Evolutionary conservation across 108 stramenopile species (phyloP).

Genomic region (Conticribra weissflogii): DNA sequence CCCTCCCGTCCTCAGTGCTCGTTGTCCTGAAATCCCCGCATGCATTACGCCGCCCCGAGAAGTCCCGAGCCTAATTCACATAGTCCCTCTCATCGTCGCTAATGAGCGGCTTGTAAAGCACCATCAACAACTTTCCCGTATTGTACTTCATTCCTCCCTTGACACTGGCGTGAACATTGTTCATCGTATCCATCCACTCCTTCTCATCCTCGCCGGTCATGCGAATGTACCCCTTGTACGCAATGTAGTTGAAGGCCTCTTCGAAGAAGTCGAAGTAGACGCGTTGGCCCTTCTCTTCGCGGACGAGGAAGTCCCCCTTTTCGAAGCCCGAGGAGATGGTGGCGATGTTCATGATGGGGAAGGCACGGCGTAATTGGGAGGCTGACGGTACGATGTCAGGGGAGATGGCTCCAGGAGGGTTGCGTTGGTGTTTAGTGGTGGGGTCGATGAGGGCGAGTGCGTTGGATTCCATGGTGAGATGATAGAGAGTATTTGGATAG

Average conservation of each 20-base stretch:
- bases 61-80: too few relatives aligned
- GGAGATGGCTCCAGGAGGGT: slow-evolving; percentile 7
- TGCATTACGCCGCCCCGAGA: too few relatives aligned
- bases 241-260: slow-evolving; percentile 89
- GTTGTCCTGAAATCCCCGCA: too few relatives aligned
- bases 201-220: slow-evolving; percentile 82
- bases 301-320: slow-evolving; percentile 48
- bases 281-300: slow-evolving; percentile 51
- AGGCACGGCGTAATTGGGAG: slow-evolving; percentile 25
- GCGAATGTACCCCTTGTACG: slow-evolving; percentile 87
- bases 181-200: slow-evolving; percentile 88
- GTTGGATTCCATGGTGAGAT: slow-evolving; percentile 25
- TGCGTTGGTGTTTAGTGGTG: slow-evolving; percentile 24
- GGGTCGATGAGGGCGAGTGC: slow-evolving; percentile 42
- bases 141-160: slow-evolving; percentile 93
- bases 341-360: slow-evolving; percentile 46
- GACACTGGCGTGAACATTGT: slow-evolving; percentile 80
- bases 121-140: slow-evolving; percentile 85
- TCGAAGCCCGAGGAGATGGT: slow-evolving; percentile 51
- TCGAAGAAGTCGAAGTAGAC: slow-evolving; percentile 55
- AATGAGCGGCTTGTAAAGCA: slow-evolving; percentile 54
- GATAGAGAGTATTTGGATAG: too few relatives aligned
- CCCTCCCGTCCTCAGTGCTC: too few relatives aligned
- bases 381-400: slow-evolving; percentile 20
- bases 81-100: slow-evolving; percentile 24